Evolutionary conservation across 257 asterid species (phyloP).

Genomic region (Avicennia marina): DNA sequence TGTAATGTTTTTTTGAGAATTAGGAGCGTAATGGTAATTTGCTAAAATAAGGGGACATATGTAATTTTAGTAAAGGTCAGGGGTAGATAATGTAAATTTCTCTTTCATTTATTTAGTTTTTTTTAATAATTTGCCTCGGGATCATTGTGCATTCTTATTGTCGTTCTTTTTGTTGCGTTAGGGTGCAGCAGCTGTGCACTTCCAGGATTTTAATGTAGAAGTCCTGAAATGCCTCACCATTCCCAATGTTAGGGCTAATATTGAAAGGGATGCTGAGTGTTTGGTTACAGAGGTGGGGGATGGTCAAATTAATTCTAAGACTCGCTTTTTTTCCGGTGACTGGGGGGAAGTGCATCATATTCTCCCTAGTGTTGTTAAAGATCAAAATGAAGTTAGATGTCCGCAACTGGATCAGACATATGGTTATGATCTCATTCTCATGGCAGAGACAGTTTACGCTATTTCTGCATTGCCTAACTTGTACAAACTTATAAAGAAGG

Average conservation of each 20-base stretch:
- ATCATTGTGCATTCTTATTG: background rate
- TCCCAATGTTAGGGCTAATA: conserved; percentile 76
- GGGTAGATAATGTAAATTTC: no score
- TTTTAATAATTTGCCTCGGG: conserved; percentile 5
- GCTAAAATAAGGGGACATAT: no score
- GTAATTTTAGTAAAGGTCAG: no score
- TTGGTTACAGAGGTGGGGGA: conserved; percentile 16
- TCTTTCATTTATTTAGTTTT: background rate
- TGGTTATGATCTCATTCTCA: conserved; percentile 76
- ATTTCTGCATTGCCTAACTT: conserved; percentile 62
- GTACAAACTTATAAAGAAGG: conserved; percentile 72
- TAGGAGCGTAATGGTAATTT: no score
- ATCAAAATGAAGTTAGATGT: conserved; percentile 16
- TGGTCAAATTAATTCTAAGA: conserved; percentile 23
- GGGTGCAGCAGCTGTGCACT: conserved; percentile 81
- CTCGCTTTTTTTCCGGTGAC: conserved; percentile 91
- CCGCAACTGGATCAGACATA: conserved; percentile 21
- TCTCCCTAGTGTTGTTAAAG: conserved; percentile 33
- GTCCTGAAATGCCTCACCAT: conserved; percentile 79
- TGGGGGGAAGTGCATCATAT: conserved; percentile 74
- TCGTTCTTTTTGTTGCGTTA: conserved; percentile 19
- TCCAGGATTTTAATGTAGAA: conserved; percentile 95
- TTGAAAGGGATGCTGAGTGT: conserved; percentile 27
- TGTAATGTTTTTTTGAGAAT: no score
- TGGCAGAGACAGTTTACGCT: conserved; percentile 98